Evolutionary conservation across 139 green algal species (phyloP).

Genomic region (Marvania coccoides): DNA sequence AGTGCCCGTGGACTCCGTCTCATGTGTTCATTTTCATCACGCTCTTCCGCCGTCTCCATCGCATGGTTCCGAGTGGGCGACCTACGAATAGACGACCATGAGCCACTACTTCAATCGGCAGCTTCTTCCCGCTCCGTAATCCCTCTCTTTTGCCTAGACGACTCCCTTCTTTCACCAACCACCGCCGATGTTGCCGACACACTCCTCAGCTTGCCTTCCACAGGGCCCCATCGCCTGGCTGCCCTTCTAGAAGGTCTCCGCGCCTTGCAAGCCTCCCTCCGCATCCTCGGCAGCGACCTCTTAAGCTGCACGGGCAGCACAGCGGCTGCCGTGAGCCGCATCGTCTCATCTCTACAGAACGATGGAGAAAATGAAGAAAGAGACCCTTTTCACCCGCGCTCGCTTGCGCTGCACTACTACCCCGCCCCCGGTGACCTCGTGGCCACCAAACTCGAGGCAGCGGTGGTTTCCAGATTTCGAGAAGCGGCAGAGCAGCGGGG

Average conservation of each 20-base stretch:
- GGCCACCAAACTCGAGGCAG: neutral
- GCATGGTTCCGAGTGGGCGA: conserved; percentile 13
- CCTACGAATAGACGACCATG: conserved; percentile 23
- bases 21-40: too few species aligned
- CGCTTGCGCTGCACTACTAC: neutral
- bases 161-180: neutral
- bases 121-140: neutral
- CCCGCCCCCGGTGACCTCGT: neutral
- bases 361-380: too few species aligned
- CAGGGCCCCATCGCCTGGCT: conserved; percentile 14
- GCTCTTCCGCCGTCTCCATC: neutral
- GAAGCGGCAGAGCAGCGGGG: too few species aligned
- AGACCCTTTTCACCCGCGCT: neutral
- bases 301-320: neutral
- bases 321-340: neutral
- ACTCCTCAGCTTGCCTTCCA: neutral
- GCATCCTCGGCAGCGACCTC: neutral
- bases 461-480: too few species aligned
- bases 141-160: conserved; percentile 13
- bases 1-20: too few species aligned
- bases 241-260: conserved; percentile 6
- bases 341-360: too few species aligned
- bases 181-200: neutral
- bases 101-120: conserved; percentile 8
- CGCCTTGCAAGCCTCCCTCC: neutral